Evolutionary conservation across 441 rosid species (phyloP).

Genomic region (Sinapis alba): DNA sequence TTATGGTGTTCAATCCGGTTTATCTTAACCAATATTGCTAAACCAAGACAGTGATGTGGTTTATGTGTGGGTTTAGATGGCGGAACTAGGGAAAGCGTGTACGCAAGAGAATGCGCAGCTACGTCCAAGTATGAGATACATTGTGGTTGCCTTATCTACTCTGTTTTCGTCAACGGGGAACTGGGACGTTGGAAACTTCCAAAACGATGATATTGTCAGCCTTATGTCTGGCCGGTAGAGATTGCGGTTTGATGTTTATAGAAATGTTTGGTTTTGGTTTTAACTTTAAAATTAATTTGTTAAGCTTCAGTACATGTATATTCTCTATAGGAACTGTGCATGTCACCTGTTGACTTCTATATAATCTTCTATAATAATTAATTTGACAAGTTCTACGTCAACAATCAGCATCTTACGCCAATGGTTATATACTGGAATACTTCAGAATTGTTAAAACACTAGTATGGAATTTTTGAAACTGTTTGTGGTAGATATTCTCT

Average conservation of each 20-base stretch:
- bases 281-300: neutral
- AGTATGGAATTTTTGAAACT: no score
- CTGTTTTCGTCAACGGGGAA: conserved; percentile 83
- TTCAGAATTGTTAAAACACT: no score
- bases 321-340: conserved; percentile 11
- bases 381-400: no score
- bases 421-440: no score
- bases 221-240: conserved; percentile 79
- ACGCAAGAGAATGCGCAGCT: conserved; percentile 76
- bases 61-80: conserved; percentile 56
- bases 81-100: conserved; percentile 84
- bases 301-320: neutral
- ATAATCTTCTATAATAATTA: neutral
- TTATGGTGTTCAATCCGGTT: neutral
- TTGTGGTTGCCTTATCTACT: conserved; percentile 84
- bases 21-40: neutral
- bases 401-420: no score
- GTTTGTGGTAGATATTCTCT: no score
- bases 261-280: neutral
- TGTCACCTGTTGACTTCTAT: conserved; percentile 28
- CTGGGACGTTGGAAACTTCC: conserved; percentile 80
- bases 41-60: neutral
- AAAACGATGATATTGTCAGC: conserved; percentile 67
- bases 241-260: conserved; percentile 15
- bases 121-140: conserved; percentile 85